Conservation (phyloP, 306 rosid genomes). For the Vicia villosa region DNA sequence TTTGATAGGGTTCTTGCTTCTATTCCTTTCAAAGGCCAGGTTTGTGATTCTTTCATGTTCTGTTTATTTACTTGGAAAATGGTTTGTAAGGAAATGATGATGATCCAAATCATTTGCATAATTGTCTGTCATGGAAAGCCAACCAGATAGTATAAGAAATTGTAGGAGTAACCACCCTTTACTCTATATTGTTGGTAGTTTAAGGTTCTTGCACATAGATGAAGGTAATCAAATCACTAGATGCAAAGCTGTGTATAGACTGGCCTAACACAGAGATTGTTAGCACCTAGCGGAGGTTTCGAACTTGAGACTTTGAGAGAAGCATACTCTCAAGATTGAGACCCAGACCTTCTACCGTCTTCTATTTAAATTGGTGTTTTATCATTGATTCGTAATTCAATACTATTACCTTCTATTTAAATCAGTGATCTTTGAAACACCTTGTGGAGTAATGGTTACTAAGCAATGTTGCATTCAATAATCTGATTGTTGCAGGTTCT, state of each 20-base stretch:
- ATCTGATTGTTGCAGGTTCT: conserved; percentile 59
- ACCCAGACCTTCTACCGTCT: background rate
- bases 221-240: background rate
- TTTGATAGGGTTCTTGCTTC: conserved; percentile 98
- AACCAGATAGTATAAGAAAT: background rate
- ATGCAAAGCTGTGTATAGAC: background rate
- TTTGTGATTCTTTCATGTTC: background rate
- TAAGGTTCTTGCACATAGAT: background rate
- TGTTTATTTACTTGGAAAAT: background rate
- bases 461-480: background rate
- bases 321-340: too few species aligned
- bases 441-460: background rate
- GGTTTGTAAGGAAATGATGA: background rate
- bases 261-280: too few species aligned
- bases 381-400: background rate
- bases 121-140: background rate
- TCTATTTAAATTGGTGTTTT: background rate
- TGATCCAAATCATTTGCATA: background rate
- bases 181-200: background rate
- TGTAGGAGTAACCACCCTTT: background rate
- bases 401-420: background rate
- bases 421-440: background rate
- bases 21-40: conserved; percentile 96
- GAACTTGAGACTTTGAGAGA: too few species aligned
- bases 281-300: too few species aligned